Conservation (phyloP, 2,329 filamentous ascomycete species). For the Talaromyces funiculosus region DNA sequence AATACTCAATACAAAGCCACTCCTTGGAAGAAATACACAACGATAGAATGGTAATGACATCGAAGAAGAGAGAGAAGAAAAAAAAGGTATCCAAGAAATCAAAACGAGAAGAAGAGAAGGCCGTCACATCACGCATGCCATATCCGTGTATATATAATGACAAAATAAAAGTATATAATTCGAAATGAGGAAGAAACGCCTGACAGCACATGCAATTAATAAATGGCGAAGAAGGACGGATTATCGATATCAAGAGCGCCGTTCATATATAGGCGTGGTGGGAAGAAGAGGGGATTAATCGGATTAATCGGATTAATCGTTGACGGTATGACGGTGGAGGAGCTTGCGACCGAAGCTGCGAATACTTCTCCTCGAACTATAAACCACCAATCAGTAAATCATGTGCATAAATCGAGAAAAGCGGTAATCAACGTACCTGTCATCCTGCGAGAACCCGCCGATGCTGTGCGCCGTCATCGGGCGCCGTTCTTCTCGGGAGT, state of each 20-base stretch:
- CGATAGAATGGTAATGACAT: neutral
- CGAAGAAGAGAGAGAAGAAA: neutral
- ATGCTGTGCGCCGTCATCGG: conserved; percentile 17
- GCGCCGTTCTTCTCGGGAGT: conserved; percentile 24
- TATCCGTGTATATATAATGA: neutral
- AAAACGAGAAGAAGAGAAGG: neutral
- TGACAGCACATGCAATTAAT: neutral
- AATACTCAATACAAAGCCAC: neutral
- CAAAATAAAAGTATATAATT: neutral
- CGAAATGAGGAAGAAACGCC: neutral
- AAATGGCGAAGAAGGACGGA: neutral
- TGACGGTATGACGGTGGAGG: conserved; percentile 17
- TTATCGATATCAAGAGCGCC: no score
- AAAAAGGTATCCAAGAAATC: neutral
- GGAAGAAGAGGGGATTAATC: neutral
- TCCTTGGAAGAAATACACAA: neutral
- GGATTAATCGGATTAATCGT: conserved; percentile 5
- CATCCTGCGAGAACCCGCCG: conserved; percentile 22
- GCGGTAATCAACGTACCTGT: conserved; percentile 26
- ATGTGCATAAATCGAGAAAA: neutral
- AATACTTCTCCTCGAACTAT: conserved; percentile 29
- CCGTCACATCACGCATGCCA: neutral
- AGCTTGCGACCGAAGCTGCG: conserved; percentile 34
- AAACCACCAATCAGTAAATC: neutral
- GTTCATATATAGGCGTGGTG: neutral